phyloP scores from a whole-genome alignment of 2,329 filamentous ascomycete genomes.

The Penicillium sp. region DNA sequence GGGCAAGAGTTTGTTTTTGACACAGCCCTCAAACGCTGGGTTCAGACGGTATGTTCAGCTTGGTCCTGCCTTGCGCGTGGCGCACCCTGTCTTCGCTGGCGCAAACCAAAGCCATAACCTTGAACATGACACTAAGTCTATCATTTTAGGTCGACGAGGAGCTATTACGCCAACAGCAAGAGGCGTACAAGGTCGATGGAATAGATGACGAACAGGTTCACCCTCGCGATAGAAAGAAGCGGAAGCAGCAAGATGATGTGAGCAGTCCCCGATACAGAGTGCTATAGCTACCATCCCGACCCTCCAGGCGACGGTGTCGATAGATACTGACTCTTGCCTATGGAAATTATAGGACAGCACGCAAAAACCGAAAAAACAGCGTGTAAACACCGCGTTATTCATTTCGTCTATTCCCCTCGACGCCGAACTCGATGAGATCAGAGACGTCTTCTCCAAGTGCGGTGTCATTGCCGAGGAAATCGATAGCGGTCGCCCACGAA shows the following conservation, averaged over 20 bases:
- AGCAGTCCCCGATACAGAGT: conserved; percentile 20
- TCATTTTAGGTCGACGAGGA: conserved; percentile 58
- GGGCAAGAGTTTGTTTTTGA: conserved; percentile 86
- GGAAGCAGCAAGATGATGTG: conserved; percentile 57
- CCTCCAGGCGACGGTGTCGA: background rate
- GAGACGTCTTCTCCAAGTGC: conserved; percentile 80
- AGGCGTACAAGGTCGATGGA: conserved; percentile 60
- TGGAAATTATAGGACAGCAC: conserved; percentile 23
- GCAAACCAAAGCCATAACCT: background rate
- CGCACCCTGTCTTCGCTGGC: background rate
- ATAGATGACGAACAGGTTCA: conserved; percentile 57
- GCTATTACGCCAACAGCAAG: conserved; percentile 60
- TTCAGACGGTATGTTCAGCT: conserved; percentile 56
- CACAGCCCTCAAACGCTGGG: conserved; percentile 69
- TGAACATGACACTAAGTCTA: background rate
- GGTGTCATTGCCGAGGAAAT: conserved; percentile 94
- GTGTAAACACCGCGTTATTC: conserved; percentile 85
- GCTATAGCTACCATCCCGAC: background rate
- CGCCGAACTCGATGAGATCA: conserved; percentile 75
- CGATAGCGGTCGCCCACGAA: conserved; percentile 79
- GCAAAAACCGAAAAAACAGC: conserved; percentile 44
- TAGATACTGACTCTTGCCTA: background rate
- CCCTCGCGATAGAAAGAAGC: conserved; percentile 53
- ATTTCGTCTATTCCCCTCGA: conserved; percentile 84
- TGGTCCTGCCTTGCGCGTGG: background rate